Conservation (phyloP, 805 yeast species). For the Cyberlindnera misumaiensis region DNA sequence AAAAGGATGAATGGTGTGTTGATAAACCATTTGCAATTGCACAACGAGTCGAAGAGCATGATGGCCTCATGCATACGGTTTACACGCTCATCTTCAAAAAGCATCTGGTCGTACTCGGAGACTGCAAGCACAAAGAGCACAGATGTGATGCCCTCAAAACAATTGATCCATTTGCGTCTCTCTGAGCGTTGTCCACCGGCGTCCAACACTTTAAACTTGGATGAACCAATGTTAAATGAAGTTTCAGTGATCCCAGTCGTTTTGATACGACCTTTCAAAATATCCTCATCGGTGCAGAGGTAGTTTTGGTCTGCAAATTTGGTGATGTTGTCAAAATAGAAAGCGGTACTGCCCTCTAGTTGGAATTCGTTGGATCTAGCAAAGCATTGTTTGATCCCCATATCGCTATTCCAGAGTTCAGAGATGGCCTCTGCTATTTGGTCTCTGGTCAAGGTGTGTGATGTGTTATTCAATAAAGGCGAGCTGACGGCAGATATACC, state of each 20-base stretch:
- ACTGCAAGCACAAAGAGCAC: constrained; percentile 84
- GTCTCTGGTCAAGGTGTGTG: constrained; percentile 27
- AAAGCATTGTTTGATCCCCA: constrained; percentile 56
- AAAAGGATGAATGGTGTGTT: constrained; percentile 86
- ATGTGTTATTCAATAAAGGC: constrained; percentile 6
- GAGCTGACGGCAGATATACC: constrained; percentile 20
- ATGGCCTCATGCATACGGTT: constrained; percentile 90
- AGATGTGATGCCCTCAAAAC: constrained; percentile 85
- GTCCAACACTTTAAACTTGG: constrained; percentile 73
- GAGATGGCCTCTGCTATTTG: constrained; percentile 67
- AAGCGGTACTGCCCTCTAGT: constrained; percentile 74
- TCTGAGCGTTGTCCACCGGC: constrained; percentile 97
- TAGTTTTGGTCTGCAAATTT: constrained; percentile 61
- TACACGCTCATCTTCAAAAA: constrained; percentile 84
- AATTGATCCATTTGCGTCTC: constrained; percentile 90
- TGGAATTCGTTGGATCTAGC: constrained; percentile 70
- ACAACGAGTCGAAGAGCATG: constrained; percentile 71
- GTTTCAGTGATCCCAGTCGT: constrained; percentile 95
- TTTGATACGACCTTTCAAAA: constrained; percentile 83
- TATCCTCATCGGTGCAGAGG: constrained; percentile 73
- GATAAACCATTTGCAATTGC: constrained; percentile 80
- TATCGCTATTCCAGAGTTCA: constrained; percentile 62
- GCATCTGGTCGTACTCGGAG: constrained; percentile 85
- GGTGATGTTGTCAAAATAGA: constrained; percentile 69
- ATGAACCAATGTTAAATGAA: constrained; percentile 58